Evolutionary conservation across 805 yeast genomes (phyloP), one percentile per base, ranked within the genome.

Genomic region (Candida chilensis): DNA sequence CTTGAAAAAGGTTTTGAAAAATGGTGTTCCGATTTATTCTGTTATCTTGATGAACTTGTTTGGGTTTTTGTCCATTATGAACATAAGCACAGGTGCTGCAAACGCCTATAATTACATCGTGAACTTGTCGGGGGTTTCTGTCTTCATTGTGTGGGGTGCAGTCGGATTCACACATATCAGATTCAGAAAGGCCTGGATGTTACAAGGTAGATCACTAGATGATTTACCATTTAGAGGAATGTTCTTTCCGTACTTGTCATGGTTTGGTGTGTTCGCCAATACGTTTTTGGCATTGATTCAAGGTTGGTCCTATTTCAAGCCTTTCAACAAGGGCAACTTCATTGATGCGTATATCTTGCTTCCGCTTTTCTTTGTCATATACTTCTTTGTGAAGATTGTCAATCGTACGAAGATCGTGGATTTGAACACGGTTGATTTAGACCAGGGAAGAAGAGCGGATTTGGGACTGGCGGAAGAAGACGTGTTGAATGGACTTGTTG

Each of bases 1-100:
- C 32, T 60, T 80, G 34, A 61, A 61, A 3, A 63, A 57, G 38
- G 70, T 74, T 19, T 67, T 68, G 41, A 64, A 59, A 33, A 54
- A 61, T 28, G 88, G 87, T 35, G 73, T 75, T n/a, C 87, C 88
- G 1, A 68, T 64, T 37, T 63, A 62, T 27, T 78, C 84, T 7
- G 69, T 74, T 32, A 56, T 70, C 22, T 52, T 71, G 33, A 67
- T 73, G 45, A 73, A 75, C 40, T 35, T 60, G 11, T 67, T 71
- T 42, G 80, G 78, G 0, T 64, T 73, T 31, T 42, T 78, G 22
- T 65, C 82, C 1, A 54, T 77, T 35, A 63, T 78, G 72, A 64
- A 70, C 36, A 52, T 74, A 28, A 59, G 67, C 27, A 61, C 77
- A 5, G 80, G 82, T 32, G 75, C 82, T 1, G 66, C 78, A 2